phyloP scores from a whole-genome alignment of 352 stramenopile genomes.

The Globisporangium mamillatum region DNA sequence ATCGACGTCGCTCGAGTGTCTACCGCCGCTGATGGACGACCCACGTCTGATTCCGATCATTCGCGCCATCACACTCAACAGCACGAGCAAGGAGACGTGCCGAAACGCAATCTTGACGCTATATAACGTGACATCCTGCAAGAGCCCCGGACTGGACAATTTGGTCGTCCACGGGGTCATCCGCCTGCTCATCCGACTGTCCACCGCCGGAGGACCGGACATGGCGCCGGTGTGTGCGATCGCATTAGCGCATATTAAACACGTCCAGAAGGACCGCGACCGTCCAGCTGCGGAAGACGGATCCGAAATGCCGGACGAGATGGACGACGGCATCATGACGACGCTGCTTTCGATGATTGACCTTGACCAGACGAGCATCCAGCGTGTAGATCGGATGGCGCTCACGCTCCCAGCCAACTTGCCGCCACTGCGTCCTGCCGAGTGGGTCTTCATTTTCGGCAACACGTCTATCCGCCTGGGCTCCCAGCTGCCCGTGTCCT shows the following conservation, averaged over 20 bases:
- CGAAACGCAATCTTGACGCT: slow-evolving; percentile 66
- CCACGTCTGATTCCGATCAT: slow-evolving; percentile 52
- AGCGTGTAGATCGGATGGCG: slow-evolving; percentile 66
- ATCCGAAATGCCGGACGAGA: slow-evolving; percentile 40
- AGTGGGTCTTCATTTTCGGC: slow-evolving; percentile 58
- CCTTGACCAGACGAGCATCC: slow-evolving; percentile 58
- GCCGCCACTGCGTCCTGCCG: slow-evolving; percentile 32
- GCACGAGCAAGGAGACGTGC: slow-evolving; percentile 36
- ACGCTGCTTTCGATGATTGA: slow-evolving; percentile 82
- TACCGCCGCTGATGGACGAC: slow-evolving; percentile 51
- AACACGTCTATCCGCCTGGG: slow-evolving; percentile 38
- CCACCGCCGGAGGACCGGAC: slow-evolving; percentile 41
- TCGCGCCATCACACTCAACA: slow-evolving; percentile 30
- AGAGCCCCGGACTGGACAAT: slow-evolving; percentile 39
- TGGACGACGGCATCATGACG: slow-evolving; percentile 66
- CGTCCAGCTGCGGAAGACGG: slow-evolving; percentile 19
- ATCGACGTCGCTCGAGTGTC: slow-evolving; percentile 46
- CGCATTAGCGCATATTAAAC: slow-evolving; percentile 74
- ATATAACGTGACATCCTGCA: slow-evolving; percentile 70
- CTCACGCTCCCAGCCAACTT: slow-evolving; percentile 45
- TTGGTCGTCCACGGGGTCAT: slow-evolving; percentile 55
- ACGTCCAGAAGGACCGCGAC: slow-evolving; percentile 56
- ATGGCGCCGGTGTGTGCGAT: slow-evolving; percentile 70
- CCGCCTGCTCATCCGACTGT: slow-evolving; percentile 61
- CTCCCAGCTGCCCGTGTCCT: slow-evolving; percentile 55